Evolutionary conservation across 2,329 filamentous ascomycete genomes (phyloP).

Genomic region (Rugonectria rugulosa): DNA sequence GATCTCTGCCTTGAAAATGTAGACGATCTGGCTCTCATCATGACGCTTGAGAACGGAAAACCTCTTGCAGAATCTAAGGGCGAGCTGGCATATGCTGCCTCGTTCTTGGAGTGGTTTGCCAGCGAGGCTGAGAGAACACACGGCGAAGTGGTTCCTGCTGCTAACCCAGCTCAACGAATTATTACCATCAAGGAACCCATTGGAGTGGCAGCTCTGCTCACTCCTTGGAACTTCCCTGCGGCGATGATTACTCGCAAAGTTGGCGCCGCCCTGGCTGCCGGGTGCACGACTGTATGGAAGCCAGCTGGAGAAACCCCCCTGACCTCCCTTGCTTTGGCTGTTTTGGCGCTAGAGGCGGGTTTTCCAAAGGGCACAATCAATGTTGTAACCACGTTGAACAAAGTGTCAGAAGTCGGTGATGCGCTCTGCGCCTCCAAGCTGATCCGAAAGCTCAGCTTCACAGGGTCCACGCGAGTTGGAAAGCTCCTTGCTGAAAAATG

Average conservation of each 20-base stretch:
- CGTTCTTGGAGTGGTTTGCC: slow-evolving; percentile 67
- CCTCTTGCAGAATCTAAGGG: slow-evolving; percentile 64
- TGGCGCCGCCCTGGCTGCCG: slow-evolving; percentile 68
- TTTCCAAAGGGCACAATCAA: slow-evolving; percentile 65
- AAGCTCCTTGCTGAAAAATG: slow-evolving; percentile 73
- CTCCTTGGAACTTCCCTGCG: slow-evolving; percentile 68
- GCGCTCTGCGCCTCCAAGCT: slow-evolving; percentile 68
- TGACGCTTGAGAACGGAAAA: slow-evolving; percentile 76
- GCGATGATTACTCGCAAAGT: slow-evolving; percentile 59
- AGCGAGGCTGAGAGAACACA: slow-evolving; percentile 64
- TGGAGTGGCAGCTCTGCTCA: slow-evolving; percentile 53
- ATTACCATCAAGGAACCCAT: slow-evolving; percentile 19
- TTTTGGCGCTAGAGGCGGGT: slow-evolving; percentile 73
- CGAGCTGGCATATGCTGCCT: slow-evolving; percentile 62
- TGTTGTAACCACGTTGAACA: slow-evolving; percentile 69
- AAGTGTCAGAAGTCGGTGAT: slow-evolving; percentile 71
- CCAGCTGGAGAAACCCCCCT: slow-evolving; percentile 76
- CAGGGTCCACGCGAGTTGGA: slow-evolving; percentile 62
- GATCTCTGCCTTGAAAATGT: slow-evolving; percentile 68
- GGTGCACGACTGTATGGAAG: slow-evolving; percentile 77
- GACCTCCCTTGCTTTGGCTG: slow-evolving; percentile 72
- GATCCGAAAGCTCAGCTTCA: slow-evolving; percentile 78
- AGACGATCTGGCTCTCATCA: slow-evolving; percentile 69
- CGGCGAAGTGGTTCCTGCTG: slow-evolving; percentile 66
- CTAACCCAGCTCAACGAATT: slow-evolving; percentile 60